Evolutionary conservation across 1,139 yeast species (phyloP), one percentile per base, ranked within the genome.

Genomic region (Scheffersomyces segobiensis): DNA sequence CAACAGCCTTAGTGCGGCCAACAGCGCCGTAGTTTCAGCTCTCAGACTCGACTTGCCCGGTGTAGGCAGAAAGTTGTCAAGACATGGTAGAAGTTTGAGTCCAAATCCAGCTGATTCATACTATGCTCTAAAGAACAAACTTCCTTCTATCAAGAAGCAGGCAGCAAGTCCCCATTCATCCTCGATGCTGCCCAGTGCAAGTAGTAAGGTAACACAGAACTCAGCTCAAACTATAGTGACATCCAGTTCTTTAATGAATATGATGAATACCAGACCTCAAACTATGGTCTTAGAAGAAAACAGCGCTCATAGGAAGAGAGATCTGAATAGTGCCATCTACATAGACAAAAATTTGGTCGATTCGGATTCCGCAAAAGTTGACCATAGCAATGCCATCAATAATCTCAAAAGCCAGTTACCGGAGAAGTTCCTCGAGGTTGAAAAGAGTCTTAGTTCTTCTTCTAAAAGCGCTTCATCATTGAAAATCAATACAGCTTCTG

Each of bases 81-180:
- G 53, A 12, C 61, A 60, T 19, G 58, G 56, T 5, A 58, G 66
- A 46, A 61, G 64, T 26, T 42, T 58, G 48, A 63, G 65, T 55
- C 66, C 67, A 8, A 57, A 54, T 10, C 53, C 55, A 10, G 49
- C 50, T 19, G 59, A 59, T 47, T 42, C 52, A 2, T 50, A 52
- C 39, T 42, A 22, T 39, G 39, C 56, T 3, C 55, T 60, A 14
- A 60, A 56, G 42, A 59, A 55, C 53, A 61, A 56, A 46, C 46
- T 61, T 21, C 61, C 56, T 8, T 55, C 46, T 20, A 61, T 56
- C 46, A 58, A 57, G n/a, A 57, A 55, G 20, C 42, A 52, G 50
- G 18, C 59, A 7, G n/a, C 48, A 20, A 55, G 52, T 20, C 52
- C 50, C 18, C 59, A 3, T 48, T 51, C 32, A 51, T 39, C 18